Conservation (phyloP, 2,329 filamentous ascomycete species). For the Ambrosiella beaveri region DNA sequence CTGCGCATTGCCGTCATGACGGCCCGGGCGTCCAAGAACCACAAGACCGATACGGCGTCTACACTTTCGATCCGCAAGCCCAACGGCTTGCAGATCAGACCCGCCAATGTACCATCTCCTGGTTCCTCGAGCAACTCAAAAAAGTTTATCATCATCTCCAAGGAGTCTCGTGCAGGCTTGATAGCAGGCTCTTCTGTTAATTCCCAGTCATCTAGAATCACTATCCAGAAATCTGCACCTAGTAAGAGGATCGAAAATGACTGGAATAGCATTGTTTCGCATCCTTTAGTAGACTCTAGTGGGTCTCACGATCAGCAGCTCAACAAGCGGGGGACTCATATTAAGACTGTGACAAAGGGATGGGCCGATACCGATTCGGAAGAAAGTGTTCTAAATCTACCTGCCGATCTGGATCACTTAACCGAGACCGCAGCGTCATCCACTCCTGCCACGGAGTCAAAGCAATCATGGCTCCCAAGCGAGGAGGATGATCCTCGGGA, state of each 20-base stretch:
- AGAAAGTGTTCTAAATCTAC: not conserved
- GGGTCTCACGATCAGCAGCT: not conserved
- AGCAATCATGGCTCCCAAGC: not conserved
- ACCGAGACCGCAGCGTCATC: no score
- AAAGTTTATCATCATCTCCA: not conserved
- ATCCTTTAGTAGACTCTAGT: no score
- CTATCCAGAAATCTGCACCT: not conserved
- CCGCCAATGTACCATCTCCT: not conserved
- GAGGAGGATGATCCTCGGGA: slow-evolving; percentile 1
- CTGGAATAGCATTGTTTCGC: no score
- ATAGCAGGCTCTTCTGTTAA: not conserved
- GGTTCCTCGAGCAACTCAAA: not conserved
- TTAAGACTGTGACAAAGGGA: not conserved
- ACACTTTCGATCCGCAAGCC: not conserved
- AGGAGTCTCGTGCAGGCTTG: not conserved
- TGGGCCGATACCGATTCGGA: not conserved
- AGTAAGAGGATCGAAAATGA: no score
- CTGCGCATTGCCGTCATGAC: not conserved
- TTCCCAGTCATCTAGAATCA: not conserved
- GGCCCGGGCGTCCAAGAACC: not conserved
- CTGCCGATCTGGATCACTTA: not conserved
- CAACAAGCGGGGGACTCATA: not conserved
- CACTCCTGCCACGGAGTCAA: no score
- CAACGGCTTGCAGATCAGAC: not conserved
- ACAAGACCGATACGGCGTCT: not conserved